Percentiles rank a stretch among this genome's conserved stretches.
Evolutionary conservation across 768 basidiomycete genomes (phyloP).

Genomic region (Solioccasus polychromus): DNA sequence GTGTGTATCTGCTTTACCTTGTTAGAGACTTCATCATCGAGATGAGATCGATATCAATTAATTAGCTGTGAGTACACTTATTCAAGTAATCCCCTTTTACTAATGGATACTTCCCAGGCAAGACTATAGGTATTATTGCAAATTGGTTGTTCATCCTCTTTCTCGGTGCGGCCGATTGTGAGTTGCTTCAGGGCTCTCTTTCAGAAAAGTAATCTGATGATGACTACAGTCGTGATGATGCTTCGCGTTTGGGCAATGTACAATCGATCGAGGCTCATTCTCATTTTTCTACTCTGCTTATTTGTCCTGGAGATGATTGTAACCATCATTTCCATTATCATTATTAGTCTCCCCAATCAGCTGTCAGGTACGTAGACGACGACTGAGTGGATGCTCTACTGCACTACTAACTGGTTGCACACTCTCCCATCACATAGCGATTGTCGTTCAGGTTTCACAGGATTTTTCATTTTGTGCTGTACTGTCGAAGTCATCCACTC

Average conservation of each 20-base stretch:
- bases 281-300: background rate
- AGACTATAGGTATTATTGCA: background rate
- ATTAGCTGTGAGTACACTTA: background rate
- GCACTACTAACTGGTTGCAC: no score
- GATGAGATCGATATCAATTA: background rate
- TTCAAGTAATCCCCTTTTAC: background rate
- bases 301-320: background rate
- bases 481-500: no score
- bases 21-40: no score
- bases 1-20: no score
- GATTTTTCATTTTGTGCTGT: no score
- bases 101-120: background rate
- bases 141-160: background rate
- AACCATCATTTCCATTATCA: no score
- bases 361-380: no score
- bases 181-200: background rate
- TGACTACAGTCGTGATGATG: background rate
- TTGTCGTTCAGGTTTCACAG: no score
- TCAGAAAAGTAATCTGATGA: background rate
- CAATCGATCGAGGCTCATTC: background rate
- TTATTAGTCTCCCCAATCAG: no score
- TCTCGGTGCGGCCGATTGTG: conserved; percentile 4
- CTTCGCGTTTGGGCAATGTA: conserved; percentile 6
- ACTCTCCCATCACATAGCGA: no score
- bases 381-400: no score